A percentile compares a stretch with the other conserved stretches of the same genome.
phyloP scores from a whole-genome alignment of 116 monocot species.

The Dioscorea cayenensis region DNA sequence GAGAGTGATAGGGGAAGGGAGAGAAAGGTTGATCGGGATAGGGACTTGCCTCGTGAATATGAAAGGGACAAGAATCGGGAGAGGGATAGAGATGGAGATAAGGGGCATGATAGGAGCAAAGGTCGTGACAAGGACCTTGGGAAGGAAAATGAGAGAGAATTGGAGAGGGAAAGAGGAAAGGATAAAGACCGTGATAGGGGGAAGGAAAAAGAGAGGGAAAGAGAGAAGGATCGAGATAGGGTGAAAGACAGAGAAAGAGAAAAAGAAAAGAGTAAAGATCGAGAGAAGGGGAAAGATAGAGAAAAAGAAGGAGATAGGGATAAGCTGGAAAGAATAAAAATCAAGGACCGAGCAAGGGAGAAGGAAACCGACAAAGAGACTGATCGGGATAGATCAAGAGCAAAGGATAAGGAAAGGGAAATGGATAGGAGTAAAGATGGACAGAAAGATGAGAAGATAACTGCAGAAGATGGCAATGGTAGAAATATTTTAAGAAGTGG shows the following conservation, averaged over 20 bases:
- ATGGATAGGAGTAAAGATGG: slow-evolving; percentile 12
- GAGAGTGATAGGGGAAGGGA: slow-evolving; percentile 19
- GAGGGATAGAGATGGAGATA: slow-evolving; percentile 10
- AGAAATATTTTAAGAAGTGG: not conserved
- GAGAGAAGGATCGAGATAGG: slow-evolving; percentile 6
- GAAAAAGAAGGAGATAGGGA: slow-evolving; percentile 21
- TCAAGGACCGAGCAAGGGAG: slow-evolving; percentile 15
- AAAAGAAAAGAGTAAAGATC: slow-evolving; percentile 24
- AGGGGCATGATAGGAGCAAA: slow-evolving; percentile 9
- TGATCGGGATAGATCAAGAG: slow-evolving; percentile 15
- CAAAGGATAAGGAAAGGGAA: slow-evolving; percentile 15
- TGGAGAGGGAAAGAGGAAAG: slow-evolving; percentile 18
- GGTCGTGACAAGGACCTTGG: slow-evolving; percentile 12
- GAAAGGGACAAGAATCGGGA: slow-evolving; percentile 23
- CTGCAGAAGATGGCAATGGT: not conserved
- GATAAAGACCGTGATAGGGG: not conserved
- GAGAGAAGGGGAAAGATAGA: slow-evolving; percentile 22
- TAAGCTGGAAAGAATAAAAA: slow-evolving; percentile 19
- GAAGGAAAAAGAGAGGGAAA: slow-evolving; percentile 5
- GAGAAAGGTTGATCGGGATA: slow-evolving; percentile 17
- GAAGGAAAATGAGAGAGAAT: slow-evolving; percentile 17
- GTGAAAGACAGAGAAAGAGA: slow-evolving; percentile 24
- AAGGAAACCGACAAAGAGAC: slow-evolving; percentile 4
- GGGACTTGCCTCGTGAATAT: slow-evolving; percentile 6
- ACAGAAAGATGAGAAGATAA: slow-evolving; percentile 17